Evolutionary conservation across 495 filamentous ascomycete species (phyloP).

Genomic region (Aspergillus ellipticus): DNA sequence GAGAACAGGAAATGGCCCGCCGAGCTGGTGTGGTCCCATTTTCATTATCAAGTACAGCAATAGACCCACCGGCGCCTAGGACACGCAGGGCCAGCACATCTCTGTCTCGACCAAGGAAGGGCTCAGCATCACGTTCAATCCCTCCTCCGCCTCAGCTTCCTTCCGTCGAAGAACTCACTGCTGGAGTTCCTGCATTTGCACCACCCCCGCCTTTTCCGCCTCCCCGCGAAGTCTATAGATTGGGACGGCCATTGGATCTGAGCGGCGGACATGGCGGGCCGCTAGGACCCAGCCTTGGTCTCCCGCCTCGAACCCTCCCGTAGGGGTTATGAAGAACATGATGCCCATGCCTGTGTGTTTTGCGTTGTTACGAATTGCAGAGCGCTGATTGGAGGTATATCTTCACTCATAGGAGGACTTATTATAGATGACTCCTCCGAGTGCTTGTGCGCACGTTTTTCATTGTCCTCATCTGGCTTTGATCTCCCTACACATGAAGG

Average conservation of each 20-base stretch:
- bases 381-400: conserved; percentile 42
- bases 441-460: conserved; percentile 8
- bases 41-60: conserved; percentile 57
- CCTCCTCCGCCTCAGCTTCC: conserved; percentile 38
- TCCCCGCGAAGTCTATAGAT: conserved; percentile 38
- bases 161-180: conserved; percentile 45
- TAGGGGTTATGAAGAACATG: conserved; percentile 21
- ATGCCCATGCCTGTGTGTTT: conserved; percentile 26
- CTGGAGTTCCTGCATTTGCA: conserved; percentile 45
- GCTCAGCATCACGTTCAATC: conserved; percentile 35
- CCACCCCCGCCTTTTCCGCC: conserved; percentile 33
- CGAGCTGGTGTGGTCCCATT: conserved; percentile 84
- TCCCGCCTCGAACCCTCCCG: conserved; percentile 41
- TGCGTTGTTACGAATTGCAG: conserved; percentile 46
- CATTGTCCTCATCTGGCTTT: conserved; percentile 10
- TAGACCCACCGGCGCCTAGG: conserved; percentile 50
- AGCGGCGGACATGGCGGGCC: conserved; percentile 28
- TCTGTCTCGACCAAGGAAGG: conserved; percentile 41
- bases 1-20: conserved; percentile 86
- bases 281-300: conserved; percentile 31
- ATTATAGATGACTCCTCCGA: conserved; percentile 28
- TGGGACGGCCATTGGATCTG: conserved; percentile 33
- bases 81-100: conserved; percentile 45
- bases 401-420: conserved; percentile 33
- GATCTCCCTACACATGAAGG: conserved; percentile 2